Percentiles rank a stretch among this genome's conserved stretches.
phyloP scores from a whole-genome alignment of 2,329 filamentous ascomycete genomes.

The Stagonosporopsis tanaceti region DNA sequence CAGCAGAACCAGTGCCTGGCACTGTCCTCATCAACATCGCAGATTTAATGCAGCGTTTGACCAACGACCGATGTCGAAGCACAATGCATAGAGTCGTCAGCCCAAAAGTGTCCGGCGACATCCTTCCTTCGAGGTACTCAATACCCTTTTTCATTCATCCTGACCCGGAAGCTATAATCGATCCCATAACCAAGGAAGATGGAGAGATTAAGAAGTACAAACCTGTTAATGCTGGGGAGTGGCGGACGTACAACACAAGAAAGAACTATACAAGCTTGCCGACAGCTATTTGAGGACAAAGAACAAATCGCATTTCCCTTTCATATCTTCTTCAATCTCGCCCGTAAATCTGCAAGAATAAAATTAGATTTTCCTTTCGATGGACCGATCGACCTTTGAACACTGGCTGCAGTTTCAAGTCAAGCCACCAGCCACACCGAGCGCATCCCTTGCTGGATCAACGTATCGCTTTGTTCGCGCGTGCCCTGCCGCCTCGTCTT shows the following conservation, averaged over 20 bases:
- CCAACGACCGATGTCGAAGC: constrained; percentile 44
- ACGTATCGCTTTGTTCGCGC: constrained; percentile 26
- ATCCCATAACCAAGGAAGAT: constrained; percentile 44
- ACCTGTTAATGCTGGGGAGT: constrained; percentile 47
- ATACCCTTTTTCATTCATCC: constrained; percentile 52
- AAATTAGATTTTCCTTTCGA: background rate
- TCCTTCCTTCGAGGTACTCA: constrained; percentile 46
- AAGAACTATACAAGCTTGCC: constrained; percentile 31
- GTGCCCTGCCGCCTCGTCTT: constrained; percentile 14
- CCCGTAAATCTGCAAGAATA: background rate
- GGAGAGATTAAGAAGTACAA: constrained; percentile 49
- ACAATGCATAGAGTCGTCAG: constrained; percentile 50
- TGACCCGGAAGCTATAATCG: constrained; percentile 47
- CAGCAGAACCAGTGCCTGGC: constrained; percentile 32
- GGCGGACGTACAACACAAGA: constrained; percentile 45
- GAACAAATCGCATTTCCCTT: background rate
- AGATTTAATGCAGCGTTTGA: constrained; percentile 34
- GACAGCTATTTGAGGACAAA: background rate
- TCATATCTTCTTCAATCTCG: background rate
- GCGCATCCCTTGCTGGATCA: constrained; percentile 15
- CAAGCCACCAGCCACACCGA: constrained; percentile 10
- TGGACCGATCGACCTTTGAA: background rate
- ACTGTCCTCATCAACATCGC: constrained; percentile 39
- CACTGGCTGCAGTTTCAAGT: constrained; percentile 12
- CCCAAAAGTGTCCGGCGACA: constrained; percentile 33